Evolutionary conservation across 441 rosid species (phyloP), one percentile per base, ranked within the genome.

Genomic region (Erodium trifolium): DNA sequence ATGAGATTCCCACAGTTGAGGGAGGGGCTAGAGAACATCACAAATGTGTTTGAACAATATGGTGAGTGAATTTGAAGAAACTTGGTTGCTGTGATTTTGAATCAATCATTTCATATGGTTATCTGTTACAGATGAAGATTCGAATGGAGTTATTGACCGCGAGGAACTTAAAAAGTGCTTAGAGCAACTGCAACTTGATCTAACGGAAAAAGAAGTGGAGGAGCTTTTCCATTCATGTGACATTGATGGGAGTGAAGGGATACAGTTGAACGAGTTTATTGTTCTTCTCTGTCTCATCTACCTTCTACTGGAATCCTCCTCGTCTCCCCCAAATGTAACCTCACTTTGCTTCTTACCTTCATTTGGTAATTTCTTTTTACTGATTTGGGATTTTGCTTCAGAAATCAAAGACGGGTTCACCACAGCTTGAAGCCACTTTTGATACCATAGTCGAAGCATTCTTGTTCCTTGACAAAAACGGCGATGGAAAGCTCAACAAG

Each of bases 251-350:
- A 86, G 81, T 74, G 76, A 82, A 79, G 89, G 86, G 77, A 89
- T 91, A 77, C 89, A 84, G 57, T 91, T 89, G 78, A 91, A 73
- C 41, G 97, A 89, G 82, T 89, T 89, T 71, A 83, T 85, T 67
- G 96, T 87, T 70, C 93, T 89, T 49, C 78, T 85, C 53, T 86
- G 93, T 71, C 89, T 89, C 78, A 78, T 85, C 69, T 86, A 87
- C 78, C 92, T 89, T 65, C 81, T 91, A 37, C 68, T 72, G 65
- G 83, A 80, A 65, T 84, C 85, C 76, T 80, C 87, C 6, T 75
- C 89, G 45, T 75, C 80, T 68, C 65, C 78, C 19, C 59, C 19
- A 10, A 34, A 34, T 59, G 87, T 77, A 81, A 70, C 45, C 65
- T n/a, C 63, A 37, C 6, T 37, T 12, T 14, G 68, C 63, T 71